Conservation (phyloP, 1,284 basidiomycete genomes). For the Puccinia hordei region DNA sequence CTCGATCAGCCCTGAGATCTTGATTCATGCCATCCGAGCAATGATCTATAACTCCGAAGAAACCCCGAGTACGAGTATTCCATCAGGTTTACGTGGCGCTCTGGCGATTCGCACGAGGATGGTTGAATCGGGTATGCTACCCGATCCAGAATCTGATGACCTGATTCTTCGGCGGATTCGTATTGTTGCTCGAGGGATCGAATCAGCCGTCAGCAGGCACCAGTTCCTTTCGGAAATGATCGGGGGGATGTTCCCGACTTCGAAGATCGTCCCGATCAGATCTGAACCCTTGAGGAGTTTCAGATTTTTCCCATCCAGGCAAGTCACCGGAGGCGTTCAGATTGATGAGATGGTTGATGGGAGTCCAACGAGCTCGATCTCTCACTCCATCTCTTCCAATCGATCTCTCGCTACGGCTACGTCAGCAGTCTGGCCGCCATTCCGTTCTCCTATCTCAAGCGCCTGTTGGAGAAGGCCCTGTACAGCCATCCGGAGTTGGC, state of each 20-base stretch:
- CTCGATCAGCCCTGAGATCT: slow-evolving; percentile 14
- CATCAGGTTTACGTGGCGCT: slow-evolving; percentile 21
- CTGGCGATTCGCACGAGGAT: slow-evolving; percentile 29
- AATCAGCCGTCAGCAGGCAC: slow-evolving; percentile 4
- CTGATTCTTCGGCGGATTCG: slow-evolving; percentile 34
- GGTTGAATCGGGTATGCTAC: slow-evolving; percentile 30
- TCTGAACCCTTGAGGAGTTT: slow-evolving; percentile 9
- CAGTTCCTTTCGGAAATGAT: slow-evolving; percentile 22
- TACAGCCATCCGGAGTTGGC: slow-evolving; percentile 34
- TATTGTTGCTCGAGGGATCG: slow-evolving; percentile 25
- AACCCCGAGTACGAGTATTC: neutral
- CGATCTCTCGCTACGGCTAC: slow-evolving; percentile 46
- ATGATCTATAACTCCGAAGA: neutral
- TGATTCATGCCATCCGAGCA: slow-evolving; percentile 42
- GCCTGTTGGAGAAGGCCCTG: slow-evolving; percentile 32
- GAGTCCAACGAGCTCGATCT: slow-evolving; percentile 41
- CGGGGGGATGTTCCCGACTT: slow-evolving; percentile 27
- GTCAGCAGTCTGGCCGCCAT: slow-evolving; percentile 34
- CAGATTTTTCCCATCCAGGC: slow-evolving; percentile 48
- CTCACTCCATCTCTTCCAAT: slow-evolving; percentile 42
- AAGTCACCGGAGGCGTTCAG: slow-evolving; percentile 49
- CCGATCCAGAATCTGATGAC: slow-evolving; percentile 29
- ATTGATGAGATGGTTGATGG: slow-evolving; percentile 41
- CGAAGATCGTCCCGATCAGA: slow-evolving; percentile 38
- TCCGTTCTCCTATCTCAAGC: slow-evolving; percentile 23